phyloP scores from a whole-genome alignment of 2,329 filamentous ascomycete species.

The Lasiodiplodia citricola region DNA sequence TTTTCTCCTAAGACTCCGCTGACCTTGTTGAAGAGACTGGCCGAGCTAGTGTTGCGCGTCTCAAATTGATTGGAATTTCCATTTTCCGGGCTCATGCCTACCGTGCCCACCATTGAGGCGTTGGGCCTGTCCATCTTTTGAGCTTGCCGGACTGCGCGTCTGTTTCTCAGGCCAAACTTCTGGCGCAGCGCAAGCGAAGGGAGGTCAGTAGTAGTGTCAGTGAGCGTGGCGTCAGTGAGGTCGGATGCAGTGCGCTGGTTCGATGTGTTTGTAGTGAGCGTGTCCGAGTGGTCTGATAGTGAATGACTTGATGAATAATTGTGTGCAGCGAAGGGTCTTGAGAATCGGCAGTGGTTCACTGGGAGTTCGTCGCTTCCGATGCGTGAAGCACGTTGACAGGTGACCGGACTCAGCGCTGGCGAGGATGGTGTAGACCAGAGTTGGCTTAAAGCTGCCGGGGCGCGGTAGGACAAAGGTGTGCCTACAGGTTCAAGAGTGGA shows the following conservation, averaged over 20 bases:
- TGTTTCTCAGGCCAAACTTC: not conserved
- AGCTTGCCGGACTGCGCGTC: not conserved
- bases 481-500: not conserved
- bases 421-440: slow-evolving; percentile 1
- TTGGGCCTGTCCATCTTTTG: not conserved
- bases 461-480: not conserved
- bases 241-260: not conserved
- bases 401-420: not conserved
- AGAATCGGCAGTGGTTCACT: not conserved
- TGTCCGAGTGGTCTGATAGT: not conserved
- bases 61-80: too few species aligned
- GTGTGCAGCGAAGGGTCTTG: not conserved
- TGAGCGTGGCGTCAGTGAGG: not conserved
- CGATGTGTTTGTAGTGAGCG: not conserved
- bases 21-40: not conserved
- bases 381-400: not conserved
- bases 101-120: not conserved
- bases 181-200: not conserved
- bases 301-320: not conserved
- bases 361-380: not conserved
- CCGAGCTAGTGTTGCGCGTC: not conserved
- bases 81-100: not conserved
- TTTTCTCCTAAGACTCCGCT: not conserved
- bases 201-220: not conserved
- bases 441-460: not conserved